Conservation (phyloP, 768 basidiomycete species). For the Xerocomellus intermedius region DNA sequence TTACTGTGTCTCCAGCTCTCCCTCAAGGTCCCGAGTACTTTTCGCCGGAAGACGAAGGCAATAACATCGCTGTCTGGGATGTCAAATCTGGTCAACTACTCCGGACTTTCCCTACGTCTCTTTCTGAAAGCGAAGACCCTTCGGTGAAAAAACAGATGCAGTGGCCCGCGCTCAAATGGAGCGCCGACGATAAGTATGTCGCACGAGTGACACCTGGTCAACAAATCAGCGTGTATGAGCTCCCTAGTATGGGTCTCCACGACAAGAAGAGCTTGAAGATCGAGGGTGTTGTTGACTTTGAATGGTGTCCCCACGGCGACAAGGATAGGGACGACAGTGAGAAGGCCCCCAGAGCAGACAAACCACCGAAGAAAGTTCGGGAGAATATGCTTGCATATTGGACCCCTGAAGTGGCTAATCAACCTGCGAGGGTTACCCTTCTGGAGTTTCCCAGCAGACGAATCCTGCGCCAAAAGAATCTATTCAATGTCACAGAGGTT, state of each 20-base stretch:
- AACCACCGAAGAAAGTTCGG: slow-evolving; percentile 58
- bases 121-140: slow-evolving; percentile 54
- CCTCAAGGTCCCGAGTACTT: slow-evolving; percentile 82
- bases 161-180: slow-evolving; percentile 98
- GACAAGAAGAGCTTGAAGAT: slow-evolving; percentile 98
- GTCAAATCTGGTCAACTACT: slow-evolving; percentile 90
- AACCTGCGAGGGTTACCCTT: slow-evolving; percentile 95
- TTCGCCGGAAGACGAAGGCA: slow-evolving; percentile 93
- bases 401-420: slow-evolving; percentile 95
- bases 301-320: slow-evolving; percentile 95
- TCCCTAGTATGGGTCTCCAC: slow-evolving; percentile 89
- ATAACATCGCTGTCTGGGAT: slow-evolving; percentile 98
- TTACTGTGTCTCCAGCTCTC: slow-evolving; percentile 78
- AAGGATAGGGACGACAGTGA: slow-evolving; percentile 77
- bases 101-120: slow-evolving; percentile 81
- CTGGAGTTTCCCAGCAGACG: slow-evolving; percentile 83
- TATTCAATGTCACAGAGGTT: slow-evolving; percentile 97
- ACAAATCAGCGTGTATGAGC: slow-evolving; percentile 95
- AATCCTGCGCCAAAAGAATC: slow-evolving; percentile 88
- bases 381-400: slow-evolving; percentile 97
- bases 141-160: slow-evolving; percentile 77
- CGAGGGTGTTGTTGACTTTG: slow-evolving; percentile 96
- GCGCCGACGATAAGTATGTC: slow-evolving; percentile 92
- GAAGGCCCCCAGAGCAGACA: slow-evolving; percentile 38
- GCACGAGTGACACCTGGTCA: slow-evolving; percentile 86